phyloP scores from a whole-genome alignment of 345 rosid species.

The Cardamine chenopodiifolia region DNA sequence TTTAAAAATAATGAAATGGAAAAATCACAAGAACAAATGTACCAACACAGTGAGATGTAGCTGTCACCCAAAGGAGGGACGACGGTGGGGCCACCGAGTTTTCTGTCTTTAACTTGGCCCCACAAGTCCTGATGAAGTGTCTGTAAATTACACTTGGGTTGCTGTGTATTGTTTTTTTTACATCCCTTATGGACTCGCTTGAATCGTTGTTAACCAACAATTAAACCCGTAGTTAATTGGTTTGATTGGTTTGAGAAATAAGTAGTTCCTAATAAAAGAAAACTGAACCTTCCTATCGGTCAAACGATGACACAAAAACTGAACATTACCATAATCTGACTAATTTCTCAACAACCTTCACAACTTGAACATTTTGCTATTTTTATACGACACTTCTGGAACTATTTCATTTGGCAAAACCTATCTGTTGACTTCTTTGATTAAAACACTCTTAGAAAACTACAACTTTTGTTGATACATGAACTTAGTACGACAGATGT shows the following conservation, averaged over 20 bases:
- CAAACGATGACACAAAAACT: background rate
- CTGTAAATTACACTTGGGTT: background rate
- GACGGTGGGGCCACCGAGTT: background rate
- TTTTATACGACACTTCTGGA: background rate
- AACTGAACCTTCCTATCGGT: background rate
- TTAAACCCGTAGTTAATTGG: background rate
- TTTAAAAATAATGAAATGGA: background rate
- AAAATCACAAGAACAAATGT: background rate
- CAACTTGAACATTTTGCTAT: background rate
- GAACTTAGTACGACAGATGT: too few species aligned
- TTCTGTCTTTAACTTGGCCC: background rate
- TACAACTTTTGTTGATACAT: too few species aligned
- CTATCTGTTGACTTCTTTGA: background rate
- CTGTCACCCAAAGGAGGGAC: background rate
- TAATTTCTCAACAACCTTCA: background rate
- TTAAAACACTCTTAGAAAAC: background rate
- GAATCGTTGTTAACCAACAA: background rate
- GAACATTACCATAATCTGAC: background rate
- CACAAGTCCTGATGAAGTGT: background rate
- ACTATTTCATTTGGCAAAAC: background rate
- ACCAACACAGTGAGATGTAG: background rate
- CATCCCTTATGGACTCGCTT: background rate
- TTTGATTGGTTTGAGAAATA: background rate
- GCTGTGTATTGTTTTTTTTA: background rate
- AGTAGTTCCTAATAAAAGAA: background rate